Conservation (phyloP, 208 protist genomes). For the Leishmania braziliensis region DNA sequence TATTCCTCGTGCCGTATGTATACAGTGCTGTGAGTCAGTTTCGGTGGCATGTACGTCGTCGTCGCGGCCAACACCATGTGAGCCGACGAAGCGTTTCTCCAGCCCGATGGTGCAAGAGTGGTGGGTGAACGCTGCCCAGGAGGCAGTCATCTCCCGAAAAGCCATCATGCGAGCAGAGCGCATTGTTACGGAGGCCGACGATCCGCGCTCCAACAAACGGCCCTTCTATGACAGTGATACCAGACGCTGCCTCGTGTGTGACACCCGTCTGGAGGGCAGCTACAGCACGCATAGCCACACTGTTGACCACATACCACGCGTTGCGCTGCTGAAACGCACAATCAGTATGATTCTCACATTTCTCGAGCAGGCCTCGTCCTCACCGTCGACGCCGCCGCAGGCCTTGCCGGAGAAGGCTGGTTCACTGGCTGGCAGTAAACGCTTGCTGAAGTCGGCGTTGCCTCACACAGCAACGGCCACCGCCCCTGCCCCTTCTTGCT, state of each 20-base stretch:
- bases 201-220: not conserved
- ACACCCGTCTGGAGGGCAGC: constrained; percentile 30
- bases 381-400: not conserved
- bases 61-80: not conserved
- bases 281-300: constrained; percentile 40
- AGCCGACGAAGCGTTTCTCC: constrained; percentile 1
- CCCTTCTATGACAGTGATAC: constrained; percentile 42
- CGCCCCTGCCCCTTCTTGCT: not conserved
- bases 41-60: not conserved
- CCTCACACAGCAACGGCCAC: not conserved
- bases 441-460: not conserved
- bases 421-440: not conserved
- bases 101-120: constrained; percentile 9
- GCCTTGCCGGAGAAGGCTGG: not conserved
- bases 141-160: constrained; percentile 12
- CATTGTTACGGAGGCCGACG: constrained; percentile 16
- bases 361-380: constrained; percentile 17
- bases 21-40: not conserved
- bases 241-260: constrained; percentile 44
- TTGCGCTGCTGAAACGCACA: constrained; percentile 59
- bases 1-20: not conserved
- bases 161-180: not conserved
- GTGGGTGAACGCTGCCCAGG: not conserved
- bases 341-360: constrained; percentile 43
- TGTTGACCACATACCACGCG: constrained; percentile 54